phyloP scores from a whole-genome alignment of 441 rosid genomes.

The Gossypium laxum region DNA sequence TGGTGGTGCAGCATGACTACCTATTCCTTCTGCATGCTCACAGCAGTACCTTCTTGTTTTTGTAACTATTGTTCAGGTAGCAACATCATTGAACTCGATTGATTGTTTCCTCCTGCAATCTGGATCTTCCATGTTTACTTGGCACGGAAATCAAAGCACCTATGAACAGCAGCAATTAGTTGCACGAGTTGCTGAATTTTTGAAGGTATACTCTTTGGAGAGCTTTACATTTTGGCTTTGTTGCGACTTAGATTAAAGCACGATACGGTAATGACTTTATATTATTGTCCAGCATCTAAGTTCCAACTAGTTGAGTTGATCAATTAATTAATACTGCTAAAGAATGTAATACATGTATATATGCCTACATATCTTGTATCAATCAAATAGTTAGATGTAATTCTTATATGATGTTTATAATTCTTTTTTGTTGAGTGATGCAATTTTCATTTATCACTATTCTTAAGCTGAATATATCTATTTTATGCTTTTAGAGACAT shows the following conservation, averaged over 20 bases:
- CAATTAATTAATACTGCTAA: background rate
- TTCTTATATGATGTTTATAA: background rate
- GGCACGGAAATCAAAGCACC: constrained; percentile 95
- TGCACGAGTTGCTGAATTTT: constrained; percentile 68
- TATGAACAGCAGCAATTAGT: constrained; percentile 81
- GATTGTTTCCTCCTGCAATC: constrained; percentile 97
- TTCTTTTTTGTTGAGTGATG: constrained; percentile 5
- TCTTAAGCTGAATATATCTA: background rate
- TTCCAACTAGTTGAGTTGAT: background rate
- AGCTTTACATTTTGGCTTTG: constrained; percentile 2
- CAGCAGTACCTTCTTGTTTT: background rate
- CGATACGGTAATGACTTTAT: background rate
- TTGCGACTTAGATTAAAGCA: constrained; percentile 5
- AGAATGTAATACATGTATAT: background rate
- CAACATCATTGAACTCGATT: constrained; percentile 69
- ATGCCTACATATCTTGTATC: background rate
- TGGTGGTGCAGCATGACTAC: background rate
- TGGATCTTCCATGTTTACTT: constrained; percentile 73
- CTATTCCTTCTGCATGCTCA: background rate
- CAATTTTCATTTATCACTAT: background rate
- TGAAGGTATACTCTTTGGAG: constrained; percentile 47
- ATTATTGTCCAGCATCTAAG: background rate
- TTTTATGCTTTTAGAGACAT: background rate
- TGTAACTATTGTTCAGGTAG: constrained; percentile 45
- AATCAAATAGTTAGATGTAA: background rate